Base-by-base conservation (phyloP, 805 yeast species). In the Lipomyces sp. region DNA sequence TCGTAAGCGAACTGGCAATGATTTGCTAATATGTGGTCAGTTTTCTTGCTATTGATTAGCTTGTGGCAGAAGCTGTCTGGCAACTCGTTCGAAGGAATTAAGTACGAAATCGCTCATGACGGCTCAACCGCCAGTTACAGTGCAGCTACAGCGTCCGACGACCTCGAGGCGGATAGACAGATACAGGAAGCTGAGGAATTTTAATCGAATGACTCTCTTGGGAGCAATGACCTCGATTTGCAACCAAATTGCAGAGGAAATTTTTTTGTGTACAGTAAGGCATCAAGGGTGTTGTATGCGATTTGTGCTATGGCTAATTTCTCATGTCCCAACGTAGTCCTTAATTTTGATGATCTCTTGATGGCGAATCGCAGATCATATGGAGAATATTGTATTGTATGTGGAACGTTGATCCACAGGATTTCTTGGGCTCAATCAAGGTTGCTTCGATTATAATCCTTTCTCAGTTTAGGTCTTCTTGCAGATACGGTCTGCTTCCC, bases 1-100 rank as follows among this genome's bases (percentile, higher is more conserved):
- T 60, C 34, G 53, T 56, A 24, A 10, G 30, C n/a, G 18, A 42
- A 7, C 2, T 15, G 4, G 18, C n/a, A 42, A n/a, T 42, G n/a
- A 42, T 5, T 24, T 4, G 48, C 48, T 42, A 42, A 42, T n/a
- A 42, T n/a, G n/a, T 5, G 3, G 10, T 6, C 61, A 48, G 54
- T 64, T 75, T 79, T 62, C 73, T 77, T 53, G 64, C 70, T 50
- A 73, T 68, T 77, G 79, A 76, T 75, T 69, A 73, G 68, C 80
- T 72, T 60, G 50, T 67, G 63, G 60, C 66, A 65, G 55, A 33
- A 37, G 7, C 51, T 39, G 13, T 53, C 66, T 0, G 63, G 60
- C 51, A 32, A 39, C 33, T 56, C 34, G 29, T 51, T 24, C 39
- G 53, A 39, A 35, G 58, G 55, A 18, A 42, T 65, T 56, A 65